Percentiles rank a stretch among this genome's conserved stretches.
Conservation (phyloP, 1,284 basidiomycete species). For the Ceratobasidium sp. region DNA sequence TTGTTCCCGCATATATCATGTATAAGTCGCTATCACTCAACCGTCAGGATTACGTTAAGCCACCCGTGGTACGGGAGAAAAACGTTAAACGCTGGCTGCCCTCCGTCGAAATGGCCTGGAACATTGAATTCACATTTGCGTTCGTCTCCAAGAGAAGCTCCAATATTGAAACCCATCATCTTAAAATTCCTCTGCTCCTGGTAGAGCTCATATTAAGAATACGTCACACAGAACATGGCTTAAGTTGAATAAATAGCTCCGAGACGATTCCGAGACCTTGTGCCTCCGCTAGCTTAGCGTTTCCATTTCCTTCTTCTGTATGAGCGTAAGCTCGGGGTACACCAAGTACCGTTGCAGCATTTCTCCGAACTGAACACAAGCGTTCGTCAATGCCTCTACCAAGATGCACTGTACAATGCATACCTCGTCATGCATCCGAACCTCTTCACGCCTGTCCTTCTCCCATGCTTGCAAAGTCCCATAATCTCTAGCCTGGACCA, state of each 20-base stretch:
- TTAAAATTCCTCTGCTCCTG: no score
- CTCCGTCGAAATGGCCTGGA: no score
- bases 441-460: neutral
- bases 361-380: neutral
- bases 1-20: no score
- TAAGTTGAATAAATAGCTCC: neutral
- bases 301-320: conserved; percentile 1
- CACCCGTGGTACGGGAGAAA: no score
- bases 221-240: neutral
- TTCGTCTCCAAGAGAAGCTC: no score
- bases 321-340: neutral
- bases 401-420: neutral
- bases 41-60: no score
- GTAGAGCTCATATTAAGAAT: neutral
- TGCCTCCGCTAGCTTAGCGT: neutral
- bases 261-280: neutral
- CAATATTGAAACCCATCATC: no score
- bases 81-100: no score
- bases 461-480: neutral
- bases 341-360: neutral
- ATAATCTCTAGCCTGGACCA: neutral
- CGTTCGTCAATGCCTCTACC: neutral
- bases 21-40: no score
- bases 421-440: conserved; percentile 3
- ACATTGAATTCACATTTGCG: no score